Evolutionary conservation across 2,329 filamentous ascomycete species (phyloP).

Genomic region (Curvularia sp.): DNA sequence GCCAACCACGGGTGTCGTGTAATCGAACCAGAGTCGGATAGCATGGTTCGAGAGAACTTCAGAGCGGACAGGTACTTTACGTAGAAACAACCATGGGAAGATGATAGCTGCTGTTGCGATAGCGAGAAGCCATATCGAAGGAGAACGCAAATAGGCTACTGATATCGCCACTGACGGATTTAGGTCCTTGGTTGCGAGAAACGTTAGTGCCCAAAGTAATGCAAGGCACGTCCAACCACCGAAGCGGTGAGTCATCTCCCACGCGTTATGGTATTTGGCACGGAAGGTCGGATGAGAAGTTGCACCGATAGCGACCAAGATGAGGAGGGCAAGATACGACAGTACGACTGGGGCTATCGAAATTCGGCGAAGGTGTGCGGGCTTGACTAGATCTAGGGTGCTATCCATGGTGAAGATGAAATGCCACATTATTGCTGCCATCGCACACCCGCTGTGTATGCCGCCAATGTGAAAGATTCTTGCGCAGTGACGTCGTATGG

Average conservation of each 20-base stretch:
- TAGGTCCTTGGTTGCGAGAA: slow-evolving; percentile 39
- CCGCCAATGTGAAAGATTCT: slow-evolving; percentile 49
- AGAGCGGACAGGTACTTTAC: slow-evolving; percentile 70
- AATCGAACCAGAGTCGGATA: slow-evolving; percentile 66
- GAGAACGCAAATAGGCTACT: slow-evolving; percentile 34
- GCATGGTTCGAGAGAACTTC: slow-evolving; percentile 77
- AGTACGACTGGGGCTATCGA: slow-evolving; percentile 33
- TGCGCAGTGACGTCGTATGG: slow-evolving; percentile 43
- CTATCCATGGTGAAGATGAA: slow-evolving; percentile 53
- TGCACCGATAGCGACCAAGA: slow-evolving; percentile 41
- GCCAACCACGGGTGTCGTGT: slow-evolving; percentile 44
- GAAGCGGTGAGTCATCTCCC: slow-evolving; percentile 49
- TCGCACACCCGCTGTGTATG: slow-evolving; percentile 48
- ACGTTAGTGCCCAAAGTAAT: slow-evolving; percentile 45
- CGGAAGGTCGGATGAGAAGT: slow-evolving; percentile 45
- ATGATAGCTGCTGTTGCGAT: slow-evolving; percentile 71
- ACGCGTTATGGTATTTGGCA: slow-evolving; percentile 42
- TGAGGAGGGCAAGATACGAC: slow-evolving; percentile 38
- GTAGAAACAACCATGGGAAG: slow-evolving; percentile 76
- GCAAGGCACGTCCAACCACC: slow-evolving; percentile 48
- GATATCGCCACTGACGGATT: slow-evolving; percentile 23
- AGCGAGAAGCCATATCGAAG: slow-evolving; percentile 71
- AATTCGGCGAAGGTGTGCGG: slow-evolving; percentile 25
- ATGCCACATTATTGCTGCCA: slow-evolving; percentile 53
- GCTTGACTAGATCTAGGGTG: slow-evolving; percentile 41